Evolutionary conservation across 768 basidiomycete genomes (phyloP).

Genomic region (Suillus paluster): DNA sequence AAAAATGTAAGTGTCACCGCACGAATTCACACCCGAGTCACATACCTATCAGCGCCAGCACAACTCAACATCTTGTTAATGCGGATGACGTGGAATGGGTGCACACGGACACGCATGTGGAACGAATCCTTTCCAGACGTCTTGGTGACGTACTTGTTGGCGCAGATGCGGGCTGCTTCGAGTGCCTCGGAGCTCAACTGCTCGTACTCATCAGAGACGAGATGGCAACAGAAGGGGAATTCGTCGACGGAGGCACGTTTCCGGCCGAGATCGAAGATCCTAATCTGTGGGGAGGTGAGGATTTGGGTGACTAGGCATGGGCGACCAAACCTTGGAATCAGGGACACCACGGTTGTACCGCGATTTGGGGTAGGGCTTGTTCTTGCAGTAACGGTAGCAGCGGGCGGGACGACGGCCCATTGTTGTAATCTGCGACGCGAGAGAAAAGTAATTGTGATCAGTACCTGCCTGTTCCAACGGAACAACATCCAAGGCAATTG

Average conservation of each 20-base stretch:
- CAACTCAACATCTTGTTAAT: constrained; percentile 99
- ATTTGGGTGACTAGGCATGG: not conserved
- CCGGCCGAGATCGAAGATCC: constrained; percentile 95
- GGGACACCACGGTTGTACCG: constrained; percentile 99
- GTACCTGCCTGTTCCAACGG: not conserved
- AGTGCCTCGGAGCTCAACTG: constrained; percentile 96
- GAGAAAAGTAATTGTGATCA: not conserved
- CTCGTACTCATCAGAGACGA: constrained; percentile 98
- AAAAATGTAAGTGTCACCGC: not conserved
- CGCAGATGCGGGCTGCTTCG: constrained; percentile 98
- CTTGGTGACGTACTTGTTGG: constrained; percentile 99
- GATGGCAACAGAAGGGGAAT: constrained; percentile 96
- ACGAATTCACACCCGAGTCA: constrained; percentile 10
- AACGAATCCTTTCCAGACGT: constrained; percentile 98
- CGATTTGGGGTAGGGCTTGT: constrained; percentile 98
- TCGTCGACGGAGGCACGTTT: constrained; percentile 98
- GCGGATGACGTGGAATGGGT: constrained; percentile 98
- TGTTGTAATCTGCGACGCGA: constrained; percentile 26
- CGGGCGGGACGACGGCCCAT: constrained; percentile 99
- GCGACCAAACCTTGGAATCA: constrained; percentile 75
- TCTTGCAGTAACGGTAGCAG: constrained; percentile 99
- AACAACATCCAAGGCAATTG: constrained; percentile 1
- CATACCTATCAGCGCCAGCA: constrained; percentile 95
- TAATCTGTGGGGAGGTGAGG: constrained; percentile 61
- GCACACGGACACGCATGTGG: constrained; percentile 96